These are phyloP conservation scores for Starmera amethionina DNA, from an alignment of 805 yeast genomes.

Conservation along the genomic window DNA sequence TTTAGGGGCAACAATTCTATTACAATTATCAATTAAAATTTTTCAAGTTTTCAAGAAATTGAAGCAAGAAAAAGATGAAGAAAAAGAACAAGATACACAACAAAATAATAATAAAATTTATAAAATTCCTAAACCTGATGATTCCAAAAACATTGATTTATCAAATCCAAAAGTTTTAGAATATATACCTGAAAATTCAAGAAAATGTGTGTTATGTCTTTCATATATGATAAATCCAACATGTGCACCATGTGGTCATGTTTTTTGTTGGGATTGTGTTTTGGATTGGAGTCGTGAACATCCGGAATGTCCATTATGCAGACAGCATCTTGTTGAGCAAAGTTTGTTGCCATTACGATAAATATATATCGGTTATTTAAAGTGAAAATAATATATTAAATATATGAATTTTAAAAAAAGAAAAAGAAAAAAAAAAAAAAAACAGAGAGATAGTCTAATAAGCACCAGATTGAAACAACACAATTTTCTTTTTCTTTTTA, in stretches of 20 bases:
- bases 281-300: conserved; percentile 82
- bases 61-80: conserved; percentile 5
- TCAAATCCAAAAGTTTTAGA: conserved; percentile 47
- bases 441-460: too few species aligned
- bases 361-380: not conserved
- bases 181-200: conserved; percentile 58
- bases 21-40: conserved; percentile 29
- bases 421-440: too few species aligned
- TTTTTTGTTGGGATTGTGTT: conserved; percentile 89
- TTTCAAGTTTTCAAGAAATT: conserved; percentile 25
- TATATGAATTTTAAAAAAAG: too few species aligned
- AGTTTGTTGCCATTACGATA: conserved; percentile 15
- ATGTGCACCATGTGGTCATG: conserved; percentile 83
- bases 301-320: conserved; percentile 87
- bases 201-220: conserved; percentile 80
- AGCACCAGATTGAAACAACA: conserved; percentile 42
- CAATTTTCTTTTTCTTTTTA: conserved; percentile 41
- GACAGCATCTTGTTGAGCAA: conserved; percentile 47
- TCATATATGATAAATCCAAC: conserved; percentile 75
- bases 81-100: conserved; percentile 4
- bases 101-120: conserved; percentile 7
- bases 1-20: conserved; percentile 52
- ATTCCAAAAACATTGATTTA: conserved; percentile 35
- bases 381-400: too few species aligned
- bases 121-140: conserved; percentile 1